Conservation (phyloP, 352 stramenopile genomes). For the Salisapilia sapeloensis region DNA sequence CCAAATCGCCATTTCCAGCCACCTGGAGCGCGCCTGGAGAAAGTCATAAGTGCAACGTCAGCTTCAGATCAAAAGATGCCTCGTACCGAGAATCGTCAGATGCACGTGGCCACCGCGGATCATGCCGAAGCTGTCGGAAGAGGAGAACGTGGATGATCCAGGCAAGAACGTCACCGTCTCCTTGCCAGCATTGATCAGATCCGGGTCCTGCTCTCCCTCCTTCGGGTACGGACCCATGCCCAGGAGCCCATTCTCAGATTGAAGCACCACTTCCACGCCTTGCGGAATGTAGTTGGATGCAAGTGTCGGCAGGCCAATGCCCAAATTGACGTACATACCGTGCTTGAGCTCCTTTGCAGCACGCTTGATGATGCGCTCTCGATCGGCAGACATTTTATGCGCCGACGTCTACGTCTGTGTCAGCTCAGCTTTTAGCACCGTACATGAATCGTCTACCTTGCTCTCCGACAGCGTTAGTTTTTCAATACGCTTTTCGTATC, state of each 20-base stretch:
- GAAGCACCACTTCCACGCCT: slow-evolving; percentile 88
- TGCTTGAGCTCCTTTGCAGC: slow-evolving; percentile 79
- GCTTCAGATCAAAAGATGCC: too few species aligned
- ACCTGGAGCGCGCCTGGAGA: slow-evolving; percentile 91
- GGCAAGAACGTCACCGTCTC: slow-evolving; percentile 90
- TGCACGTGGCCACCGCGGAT: slow-evolving; percentile 93
- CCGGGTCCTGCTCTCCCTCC: slow-evolving; percentile 78
- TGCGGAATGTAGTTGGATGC: slow-evolving; percentile 90
- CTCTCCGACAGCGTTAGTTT: slow-evolving; percentile 75
- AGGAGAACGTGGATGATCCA: slow-evolving; percentile 89
- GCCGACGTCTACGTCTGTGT: slow-evolving; percentile 16
- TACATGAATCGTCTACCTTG: slow-evolving; percentile 7
- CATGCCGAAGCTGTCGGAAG: slow-evolving; percentile 92
- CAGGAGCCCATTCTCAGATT: slow-evolving; percentile 93
- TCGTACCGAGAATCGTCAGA: slow-evolving; percentile 93
- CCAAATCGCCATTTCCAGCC: slow-evolving; percentile 85
- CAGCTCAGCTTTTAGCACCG: not conserved
- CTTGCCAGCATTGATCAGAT: slow-evolving; percentile 96
- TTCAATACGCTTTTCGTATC: slow-evolving; percentile 91
- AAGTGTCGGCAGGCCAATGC: slow-evolving; percentile 92
- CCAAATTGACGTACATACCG: slow-evolving; percentile 96
- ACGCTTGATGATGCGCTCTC: slow-evolving; percentile 88
- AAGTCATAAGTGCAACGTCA: too few species aligned
- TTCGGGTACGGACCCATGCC: slow-evolving; percentile 88
- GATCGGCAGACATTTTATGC: slow-evolving; percentile 48